These are phyloP conservation scores for Monilinia polystroma DNA, from an alignment of 2,329 filamentous ascomycete genomes.

Conservation along the genomic window DNA sequence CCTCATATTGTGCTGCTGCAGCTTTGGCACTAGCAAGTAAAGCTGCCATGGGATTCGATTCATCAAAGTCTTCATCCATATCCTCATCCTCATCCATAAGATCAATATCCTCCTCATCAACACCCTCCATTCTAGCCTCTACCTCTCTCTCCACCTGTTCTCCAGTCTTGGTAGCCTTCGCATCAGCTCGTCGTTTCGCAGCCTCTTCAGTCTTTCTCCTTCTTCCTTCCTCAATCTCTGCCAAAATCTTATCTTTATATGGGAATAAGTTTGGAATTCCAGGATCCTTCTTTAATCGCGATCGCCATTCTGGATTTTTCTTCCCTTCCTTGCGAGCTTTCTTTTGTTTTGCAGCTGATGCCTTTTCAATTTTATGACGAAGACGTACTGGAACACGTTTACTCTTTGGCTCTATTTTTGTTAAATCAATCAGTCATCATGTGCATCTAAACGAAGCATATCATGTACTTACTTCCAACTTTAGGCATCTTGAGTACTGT, in stretches of 20 bases:
- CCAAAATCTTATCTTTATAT: slow-evolving; percentile 92
- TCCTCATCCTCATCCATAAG: slow-evolving; percentile 55
- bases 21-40: slow-evolving; percentile 79
- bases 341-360: slow-evolving; percentile 82
- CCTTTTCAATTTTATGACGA: slow-evolving; percentile 94
- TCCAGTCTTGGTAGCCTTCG: slow-evolving; percentile 63
- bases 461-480: slow-evolving; percentile 39
- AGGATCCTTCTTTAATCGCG: slow-evolving; percentile 93
- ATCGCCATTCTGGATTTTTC: slow-evolving; percentile 96
- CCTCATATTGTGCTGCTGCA: slow-evolving; percentile 72
- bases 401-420: slow-evolving; percentile 76
- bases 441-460: no score
- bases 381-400: slow-evolving; percentile 89
- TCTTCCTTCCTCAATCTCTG: slow-evolving; percentile 90
- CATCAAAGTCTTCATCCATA: slow-evolving; percentile 57
- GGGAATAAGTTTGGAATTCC: slow-evolving; percentile 97
- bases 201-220: slow-evolving; percentile 78
- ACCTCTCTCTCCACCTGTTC: slow-evolving; percentile 46
- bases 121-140: slow-evolving; percentile 47
- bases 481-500: slow-evolving; percentile 38
- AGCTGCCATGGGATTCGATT: slow-evolving; percentile 89
- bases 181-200: slow-evolving; percentile 67
- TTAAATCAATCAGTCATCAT: slow-evolving; percentile 27
- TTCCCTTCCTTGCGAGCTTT: slow-evolving; percentile 88
- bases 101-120: slow-evolving; percentile 50